Conservation (phyloP, 768 basidiomycete genomes). For the Mycena sanguinolenta region DNA sequence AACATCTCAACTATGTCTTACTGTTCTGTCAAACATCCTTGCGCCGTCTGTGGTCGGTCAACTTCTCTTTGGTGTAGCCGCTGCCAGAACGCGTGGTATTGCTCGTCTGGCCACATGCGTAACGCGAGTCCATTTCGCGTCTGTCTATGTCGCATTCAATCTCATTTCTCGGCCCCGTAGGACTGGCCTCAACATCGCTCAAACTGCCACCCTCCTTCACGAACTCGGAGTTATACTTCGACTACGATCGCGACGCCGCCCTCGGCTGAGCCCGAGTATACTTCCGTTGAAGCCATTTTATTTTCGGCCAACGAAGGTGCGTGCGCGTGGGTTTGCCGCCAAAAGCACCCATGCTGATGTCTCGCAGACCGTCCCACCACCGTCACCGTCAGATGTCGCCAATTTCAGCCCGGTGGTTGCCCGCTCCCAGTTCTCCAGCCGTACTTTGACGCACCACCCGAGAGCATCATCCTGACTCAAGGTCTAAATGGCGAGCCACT, state of each 20-base stretch:
- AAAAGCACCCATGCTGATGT: neutral
- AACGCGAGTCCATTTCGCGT: conserved; percentile 60
- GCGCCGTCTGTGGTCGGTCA: conserved; percentile 77
- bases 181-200: conserved; percentile 90
- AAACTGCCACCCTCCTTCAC: too few relatives aligned
- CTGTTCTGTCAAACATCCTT: conserved; percentile 76
- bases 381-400: conserved; percentile 78
- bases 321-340: neutral
- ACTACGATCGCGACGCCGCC: too few relatives aligned
- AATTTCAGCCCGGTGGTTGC: conserved; percentile 78
- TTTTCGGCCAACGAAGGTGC: conserved; percentile 83
- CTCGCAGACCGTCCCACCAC: conserved; percentile 80
- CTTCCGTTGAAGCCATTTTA: conserved; percentile 78
- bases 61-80: conserved; percentile 93
- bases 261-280: too few relatives aligned
- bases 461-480: conserved; percentile 82
- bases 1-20: conserved; percentile 67
- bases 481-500: conserved; percentile 87
- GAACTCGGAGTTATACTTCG: too few relatives aligned
- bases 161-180: conserved; percentile 51
- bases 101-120: conserved; percentile 81
- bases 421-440: conserved; percentile 75
- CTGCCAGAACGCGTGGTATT: conserved; percentile 87
- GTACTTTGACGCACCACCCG: conserved; percentile 72
- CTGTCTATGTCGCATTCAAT: neutral